Evolutionary conservation across 768 basidiomycete genomes (phyloP).

Genomic region (Termitomyces sp.): DNA sequence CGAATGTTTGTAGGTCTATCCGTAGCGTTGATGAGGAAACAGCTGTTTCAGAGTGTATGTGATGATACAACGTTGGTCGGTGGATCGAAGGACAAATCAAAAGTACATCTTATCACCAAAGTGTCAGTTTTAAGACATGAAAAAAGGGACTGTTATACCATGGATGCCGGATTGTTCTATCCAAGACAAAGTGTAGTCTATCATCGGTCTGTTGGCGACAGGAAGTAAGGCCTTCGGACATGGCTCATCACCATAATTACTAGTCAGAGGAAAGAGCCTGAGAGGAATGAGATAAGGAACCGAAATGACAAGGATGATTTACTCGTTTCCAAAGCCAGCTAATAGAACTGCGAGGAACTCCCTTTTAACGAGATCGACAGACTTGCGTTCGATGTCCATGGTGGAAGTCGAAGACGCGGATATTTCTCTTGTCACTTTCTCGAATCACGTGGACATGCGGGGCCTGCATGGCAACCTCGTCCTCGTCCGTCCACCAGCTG

Average conservation of each 20-base stretch:
- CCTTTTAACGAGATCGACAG: slow-evolving; percentile 45
- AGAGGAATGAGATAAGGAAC: slow-evolving; percentile 12
- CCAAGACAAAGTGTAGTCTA: slow-evolving; percentile 83
- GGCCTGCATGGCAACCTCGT: slow-evolving; percentile 14
- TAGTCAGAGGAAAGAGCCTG: slow-evolving; percentile 72
- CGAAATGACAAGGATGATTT: slow-evolving; percentile 4
- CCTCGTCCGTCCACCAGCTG: slow-evolving; percentile 64
- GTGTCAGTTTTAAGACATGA: slow-evolving; percentile 2
- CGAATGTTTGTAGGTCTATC: slow-evolving; percentile 77
- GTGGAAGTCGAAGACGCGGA: not conserved
- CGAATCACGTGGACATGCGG: slow-evolving; percentile 7
- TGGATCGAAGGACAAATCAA: slow-evolving; percentile 81
- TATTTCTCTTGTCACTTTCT: not conserved
- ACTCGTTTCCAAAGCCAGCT: slow-evolving; percentile 93
- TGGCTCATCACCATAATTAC: slow-evolving; percentile 73
- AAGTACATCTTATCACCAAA: slow-evolving; percentile 59
- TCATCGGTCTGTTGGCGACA: slow-evolving; percentile 81
- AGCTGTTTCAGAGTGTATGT: slow-evolving; percentile 65
- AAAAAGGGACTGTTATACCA: slow-evolving; percentile 37
- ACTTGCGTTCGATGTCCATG: slow-evolving; percentile 65
- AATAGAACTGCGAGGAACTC: slow-evolving; percentile 89
- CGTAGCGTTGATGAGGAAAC: slow-evolving; percentile 59
- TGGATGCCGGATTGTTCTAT: slow-evolving; percentile 81
- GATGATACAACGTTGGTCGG: slow-evolving; percentile 71
- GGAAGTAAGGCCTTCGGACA: slow-evolving; percentile 87